Base-by-base conservation (phyloP, 805 yeast genomes). In the Kodamaea nitidulidarum region DNA sequence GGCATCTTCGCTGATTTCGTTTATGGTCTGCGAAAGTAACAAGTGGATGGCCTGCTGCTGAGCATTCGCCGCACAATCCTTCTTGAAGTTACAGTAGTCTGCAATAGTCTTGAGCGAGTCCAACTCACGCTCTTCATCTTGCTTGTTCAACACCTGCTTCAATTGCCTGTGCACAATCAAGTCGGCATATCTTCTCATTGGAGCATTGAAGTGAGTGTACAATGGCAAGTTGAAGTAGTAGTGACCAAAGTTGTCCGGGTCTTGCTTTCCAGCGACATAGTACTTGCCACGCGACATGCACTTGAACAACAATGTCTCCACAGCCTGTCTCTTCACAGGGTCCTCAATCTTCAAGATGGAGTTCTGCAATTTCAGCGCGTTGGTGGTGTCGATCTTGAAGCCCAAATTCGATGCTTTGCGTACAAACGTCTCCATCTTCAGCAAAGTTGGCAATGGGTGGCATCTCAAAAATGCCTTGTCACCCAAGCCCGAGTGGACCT, bases 41-140 rank as follows among this genome's bases (percentile, higher is more conserved):
- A 93, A 70, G 58, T 93, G 98, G 39, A 90, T 79, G 10, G 96
- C 91, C 62, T 93, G 98, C 50, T 87, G 95, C 63, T 91, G 98
- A 1, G 97, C 96, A 45, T 78, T 78, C 46, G 80, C 80, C 2
- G 98, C 93, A 60, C 96, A 90, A 55, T 91, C 98, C 57, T 88
- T 87, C 62, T 90, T 88, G 73, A 91, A 93, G 52, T 88, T 88
- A 63, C 97, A 91, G 59, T 88, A 90, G 53, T 91, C 96, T 8
- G 95, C 83, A 22, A 86, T 76, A 52, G 86, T 83, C 53, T 85
- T 83, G 51, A 90, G 67, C 0, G 88, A 69, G 27, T 84, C 91
- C 38, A 78, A 55, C 43, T 81, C 87, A 21, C 37, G 47, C 30
- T 47, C 73, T 11, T 69, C 73, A 7, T 53, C 43, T 2, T 59